A percentile compares a stretch with the other conserved stretches of the same genome.
Evolutionary conservation across 192 early-diverging fungal genomes (phyloP).

Genomic region (Linnemannia hyalina): DNA sequence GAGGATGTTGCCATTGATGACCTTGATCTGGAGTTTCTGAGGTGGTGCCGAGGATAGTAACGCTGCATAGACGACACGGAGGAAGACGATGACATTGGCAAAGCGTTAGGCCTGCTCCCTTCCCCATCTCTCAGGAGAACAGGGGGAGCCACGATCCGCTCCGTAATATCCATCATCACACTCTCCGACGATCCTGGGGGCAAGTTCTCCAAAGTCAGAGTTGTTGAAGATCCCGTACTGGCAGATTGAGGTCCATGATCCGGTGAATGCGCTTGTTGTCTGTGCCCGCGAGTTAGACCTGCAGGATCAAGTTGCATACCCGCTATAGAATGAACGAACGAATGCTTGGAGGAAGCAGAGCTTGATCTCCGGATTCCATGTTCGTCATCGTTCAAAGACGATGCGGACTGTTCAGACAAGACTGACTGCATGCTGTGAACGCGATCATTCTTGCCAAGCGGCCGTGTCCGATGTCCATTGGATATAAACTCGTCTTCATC

Average conservation of each 20-base stretch:
- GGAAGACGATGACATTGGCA: constrained; percentile 28
- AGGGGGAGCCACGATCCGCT: constrained; percentile 29
- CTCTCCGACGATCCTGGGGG: neutral
- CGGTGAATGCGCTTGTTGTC: neutral
- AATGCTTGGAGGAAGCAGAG: neutral
- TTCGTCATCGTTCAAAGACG: neutral
- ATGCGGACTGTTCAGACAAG: constrained; percentile 15
- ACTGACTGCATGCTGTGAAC: constrained; percentile 26
- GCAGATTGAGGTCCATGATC: neutral
- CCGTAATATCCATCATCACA: constrained; percentile 29
- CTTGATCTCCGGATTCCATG: constrained; percentile 15
- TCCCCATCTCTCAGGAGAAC: neutral
- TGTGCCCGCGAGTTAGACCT: neutral
- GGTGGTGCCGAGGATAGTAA: constrained; percentile 3
- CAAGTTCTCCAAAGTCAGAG: neutral
- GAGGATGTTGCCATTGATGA: constrained; percentile 18
- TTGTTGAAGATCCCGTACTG: neutral
- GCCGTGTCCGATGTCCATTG: neutral
- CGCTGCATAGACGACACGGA: constrained; percentile 26
- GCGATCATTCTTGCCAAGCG: neutral
- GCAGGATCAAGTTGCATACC: neutral
- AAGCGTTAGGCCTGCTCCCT: neutral
- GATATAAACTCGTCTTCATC: constrained; percentile 26
- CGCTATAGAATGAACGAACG: constrained; percentile 2
- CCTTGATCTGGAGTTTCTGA: constrained; percentile 19